Evolutionary conservation across 2,329 filamentous ascomycete species (phyloP).

Genomic region (Pseudomassariella vexata): DNA sequence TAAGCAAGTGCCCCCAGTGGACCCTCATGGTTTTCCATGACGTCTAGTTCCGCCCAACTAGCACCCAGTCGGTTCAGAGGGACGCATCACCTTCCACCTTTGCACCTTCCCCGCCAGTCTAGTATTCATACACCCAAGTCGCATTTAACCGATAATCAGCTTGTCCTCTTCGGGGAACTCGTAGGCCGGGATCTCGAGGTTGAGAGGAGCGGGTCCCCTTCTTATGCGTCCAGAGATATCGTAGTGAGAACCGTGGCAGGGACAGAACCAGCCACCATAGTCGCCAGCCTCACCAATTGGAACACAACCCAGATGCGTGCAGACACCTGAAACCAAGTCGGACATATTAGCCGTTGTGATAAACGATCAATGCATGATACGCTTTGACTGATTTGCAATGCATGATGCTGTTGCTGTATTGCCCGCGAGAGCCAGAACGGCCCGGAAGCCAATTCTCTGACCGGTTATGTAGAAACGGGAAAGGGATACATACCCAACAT

Average conservation of each 20-base stretch:
- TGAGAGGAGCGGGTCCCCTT: constrained; percentile 94
- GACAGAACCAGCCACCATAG: constrained; percentile 98
- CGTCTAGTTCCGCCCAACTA: constrained; percentile 20
- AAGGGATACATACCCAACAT: constrained; percentile 71
- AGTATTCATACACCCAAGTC: constrained; percentile 23
- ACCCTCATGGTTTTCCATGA: constrained; percentile 20
- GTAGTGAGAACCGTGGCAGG: constrained; percentile 99
- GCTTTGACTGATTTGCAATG: background rate
- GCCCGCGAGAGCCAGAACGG: too few species aligned
- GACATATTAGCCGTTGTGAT: constrained; percentile 10
- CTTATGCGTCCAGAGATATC: constrained; percentile 98
- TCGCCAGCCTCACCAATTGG: constrained; percentile 98
- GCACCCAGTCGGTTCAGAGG: too few species aligned
- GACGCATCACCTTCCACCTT: constrained; percentile 7
- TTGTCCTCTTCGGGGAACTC: constrained; percentile 86
- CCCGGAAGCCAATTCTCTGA: too few species aligned
- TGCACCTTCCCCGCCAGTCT: constrained; percentile 17
- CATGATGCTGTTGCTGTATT: too few species aligned
- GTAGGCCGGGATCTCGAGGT: constrained; percentile 91
- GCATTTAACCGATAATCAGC: constrained; percentile 83
- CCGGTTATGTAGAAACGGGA: too few species aligned
- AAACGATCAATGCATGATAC: background rate
- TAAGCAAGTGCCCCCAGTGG: constrained; percentile 23
- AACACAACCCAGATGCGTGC: constrained; percentile 98
- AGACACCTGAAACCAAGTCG: constrained; percentile 62